These are phyloP conservation scores for Solanum chmielewskii DNA, from an alignment of 257 asterid genomes.

Conservation along the genomic window DNA sequence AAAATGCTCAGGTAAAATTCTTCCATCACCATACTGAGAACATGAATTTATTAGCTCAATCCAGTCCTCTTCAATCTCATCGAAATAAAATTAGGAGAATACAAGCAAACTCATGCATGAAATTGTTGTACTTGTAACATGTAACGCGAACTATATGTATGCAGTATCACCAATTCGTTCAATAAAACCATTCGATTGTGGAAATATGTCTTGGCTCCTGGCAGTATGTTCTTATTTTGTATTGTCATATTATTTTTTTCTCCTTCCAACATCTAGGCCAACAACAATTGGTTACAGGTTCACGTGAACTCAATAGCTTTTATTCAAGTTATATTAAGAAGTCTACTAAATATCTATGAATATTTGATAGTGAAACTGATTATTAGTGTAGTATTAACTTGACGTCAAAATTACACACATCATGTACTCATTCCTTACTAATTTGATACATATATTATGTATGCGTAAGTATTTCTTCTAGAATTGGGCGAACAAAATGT, in stretches of 20 bases:
- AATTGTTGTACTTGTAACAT: not conserved
- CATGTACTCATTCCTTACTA: not conserved
- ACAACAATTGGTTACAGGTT: not conserved
- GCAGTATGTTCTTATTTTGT: not conserved
- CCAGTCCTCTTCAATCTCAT: not conserved
- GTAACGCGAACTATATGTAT: not conserved
- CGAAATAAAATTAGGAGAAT: not conserved
- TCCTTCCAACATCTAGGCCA: not conserved
- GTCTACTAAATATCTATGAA: not conserved
- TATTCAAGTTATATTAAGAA: not conserved
- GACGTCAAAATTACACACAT: not conserved
- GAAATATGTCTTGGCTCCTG: not conserved
- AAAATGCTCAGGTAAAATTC: slow-evolving; percentile 24
- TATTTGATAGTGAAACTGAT: not conserved
- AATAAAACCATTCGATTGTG: not conserved
- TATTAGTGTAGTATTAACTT: not conserved
- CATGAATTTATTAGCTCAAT: not conserved
- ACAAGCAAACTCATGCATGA: not conserved
- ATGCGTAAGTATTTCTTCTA: not conserved
- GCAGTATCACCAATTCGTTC: not conserved
- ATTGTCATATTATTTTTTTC: not conserved
- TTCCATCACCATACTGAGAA: slow-evolving; percentile 16
- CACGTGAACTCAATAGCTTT: not conserved
- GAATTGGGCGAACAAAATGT: not conserved
- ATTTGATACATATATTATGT: not conserved